Conservation (phyloP, 805 yeast species). For the Kuraishia ogatae region DNA sequence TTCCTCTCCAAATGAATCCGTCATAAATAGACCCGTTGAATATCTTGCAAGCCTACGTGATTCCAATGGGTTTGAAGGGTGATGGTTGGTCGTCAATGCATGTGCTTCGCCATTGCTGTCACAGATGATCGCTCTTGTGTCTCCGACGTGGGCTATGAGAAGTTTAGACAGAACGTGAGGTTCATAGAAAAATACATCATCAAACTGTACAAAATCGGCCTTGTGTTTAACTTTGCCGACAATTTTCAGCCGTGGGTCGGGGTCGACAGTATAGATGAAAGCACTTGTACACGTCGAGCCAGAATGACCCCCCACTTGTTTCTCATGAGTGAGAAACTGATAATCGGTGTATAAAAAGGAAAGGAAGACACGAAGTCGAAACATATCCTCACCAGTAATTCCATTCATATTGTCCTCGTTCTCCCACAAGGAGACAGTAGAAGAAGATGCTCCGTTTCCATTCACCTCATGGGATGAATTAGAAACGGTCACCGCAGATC, state of each 20-base stretch:
- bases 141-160: constrained; percentile 87
- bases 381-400: constrained; percentile 38
- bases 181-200: constrained; percentile 46
- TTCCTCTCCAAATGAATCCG: constrained; percentile 91
- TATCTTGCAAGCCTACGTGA: constrained; percentile 59
- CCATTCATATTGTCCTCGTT: neutral
- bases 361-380: constrained; percentile 51
- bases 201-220: constrained; percentile 5
- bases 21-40: constrained; percentile 55
- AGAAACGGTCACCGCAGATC: neutral
- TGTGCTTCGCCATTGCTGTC: constrained; percentile 77
- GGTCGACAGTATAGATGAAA: constrained; percentile 22
- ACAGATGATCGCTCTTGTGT: constrained; percentile 79
- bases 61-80: constrained; percentile 79
- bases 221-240: neutral
- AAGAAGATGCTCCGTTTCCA: neutral
- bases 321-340: constrained; percentile 34
- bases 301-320: constrained; percentile 15
- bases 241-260: constrained; percentile 12
- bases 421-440: constrained; percentile 2
- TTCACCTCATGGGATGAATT: no score
- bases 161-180: constrained; percentile 58
- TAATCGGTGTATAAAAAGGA: constrained; percentile 62
- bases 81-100: constrained; percentile 72
- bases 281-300: constrained; percentile 28